These are phyloP conservation scores for Aspergillus sergii DNA, from an alignment of 2,329 filamentous ascomycete genomes.

Conservation along the genomic window DNA sequence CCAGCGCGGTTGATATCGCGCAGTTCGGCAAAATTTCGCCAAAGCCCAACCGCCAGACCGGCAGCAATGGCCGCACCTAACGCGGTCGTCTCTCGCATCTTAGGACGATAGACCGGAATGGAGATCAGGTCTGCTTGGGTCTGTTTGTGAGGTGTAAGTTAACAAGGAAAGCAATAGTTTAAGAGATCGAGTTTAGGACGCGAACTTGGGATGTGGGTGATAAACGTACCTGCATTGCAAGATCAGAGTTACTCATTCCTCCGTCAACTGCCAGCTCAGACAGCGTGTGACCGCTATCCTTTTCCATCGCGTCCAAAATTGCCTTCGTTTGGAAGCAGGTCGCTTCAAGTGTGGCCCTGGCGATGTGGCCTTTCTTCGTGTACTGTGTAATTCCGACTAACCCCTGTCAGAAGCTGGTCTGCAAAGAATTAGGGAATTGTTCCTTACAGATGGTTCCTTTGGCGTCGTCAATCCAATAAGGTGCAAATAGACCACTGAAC, in stretches of 20 bases:
- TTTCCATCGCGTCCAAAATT: slow-evolving; percentile 91
- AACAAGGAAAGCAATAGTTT: background rate
- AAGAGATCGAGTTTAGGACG: background rate
- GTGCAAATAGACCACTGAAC: slow-evolving; percentile 87
- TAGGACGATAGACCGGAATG: slow-evolving; percentile 77
- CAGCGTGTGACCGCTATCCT: slow-evolving; percentile 78
- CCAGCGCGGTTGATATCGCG: slow-evolving; percentile 70
- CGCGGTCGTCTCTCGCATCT: slow-evolving; percentile 85
- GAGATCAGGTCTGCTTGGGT: slow-evolving; percentile 81
- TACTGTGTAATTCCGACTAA: slow-evolving; percentile 79
- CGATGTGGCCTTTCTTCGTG: slow-evolving; percentile 83
- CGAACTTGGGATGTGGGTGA: background rate
- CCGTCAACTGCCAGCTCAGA: slow-evolving; percentile 81
- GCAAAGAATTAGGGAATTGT: background rate
- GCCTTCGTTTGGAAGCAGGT: slow-evolving; percentile 92
- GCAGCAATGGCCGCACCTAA: slow-evolving; percentile 85
- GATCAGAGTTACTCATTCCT: slow-evolving; percentile 82
- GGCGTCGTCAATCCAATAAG: slow-evolving; percentile 95
- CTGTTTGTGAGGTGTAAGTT: slow-evolving; percentile 37
- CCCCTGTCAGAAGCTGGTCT: background rate
- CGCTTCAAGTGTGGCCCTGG: slow-evolving; percentile 84
- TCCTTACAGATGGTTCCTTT: slow-evolving; percentile 77
- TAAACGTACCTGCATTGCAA: slow-evolving; percentile 73
- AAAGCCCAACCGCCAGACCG: slow-evolving; percentile 76
- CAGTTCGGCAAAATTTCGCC: slow-evolving; percentile 74